These are phyloP conservation scores for Daldinia vernicosa DNA, from an alignment of 495 filamentous ascomycete species.

Conservation along the genomic window DNA sequence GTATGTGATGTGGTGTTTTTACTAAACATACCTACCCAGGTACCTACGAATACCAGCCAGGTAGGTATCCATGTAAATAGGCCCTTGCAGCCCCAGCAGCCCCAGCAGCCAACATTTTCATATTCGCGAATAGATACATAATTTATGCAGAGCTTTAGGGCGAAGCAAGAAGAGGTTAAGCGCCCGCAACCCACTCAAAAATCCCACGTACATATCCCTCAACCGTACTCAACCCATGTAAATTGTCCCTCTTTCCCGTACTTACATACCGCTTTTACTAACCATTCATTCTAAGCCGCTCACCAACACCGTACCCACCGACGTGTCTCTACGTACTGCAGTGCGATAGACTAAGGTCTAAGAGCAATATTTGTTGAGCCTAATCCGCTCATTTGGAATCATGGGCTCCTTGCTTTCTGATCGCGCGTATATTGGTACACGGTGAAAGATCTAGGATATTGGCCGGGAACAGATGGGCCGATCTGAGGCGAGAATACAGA, in stretches of 20 bases:
- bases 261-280: slow-evolving; percentile 3
- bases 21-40: no score
- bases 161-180: not conserved
- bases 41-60: no score
- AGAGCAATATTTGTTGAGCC: slow-evolving; percentile 20
- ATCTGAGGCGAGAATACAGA: slow-evolving; percentile 23
- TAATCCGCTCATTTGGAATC: slow-evolving; percentile 35
- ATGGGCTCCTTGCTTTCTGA: slow-evolving; percentile 41
- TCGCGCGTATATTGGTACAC: slow-evolving; percentile 35
- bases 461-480: slow-evolving; percentile 30
- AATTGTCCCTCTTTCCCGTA: slow-evolving; percentile 10
- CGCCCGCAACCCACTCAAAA: not conserved
- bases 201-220: not conserved
- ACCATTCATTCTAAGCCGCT: not conserved
- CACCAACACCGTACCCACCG: not conserved
- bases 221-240: not conserved
- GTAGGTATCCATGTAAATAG: no score
- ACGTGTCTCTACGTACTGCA: slow-evolving; percentile 11
- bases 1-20: no score
- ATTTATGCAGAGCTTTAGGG: not conserved
- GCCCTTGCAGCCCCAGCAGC: not conserved
- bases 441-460: slow-evolving; percentile 32
- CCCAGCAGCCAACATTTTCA: not conserved
- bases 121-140: no score
- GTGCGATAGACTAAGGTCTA: slow-evolving; percentile 12